phyloP scores from a whole-genome alignment of 805 yeast species.

The Myxozyma melibiosi region DNA sequence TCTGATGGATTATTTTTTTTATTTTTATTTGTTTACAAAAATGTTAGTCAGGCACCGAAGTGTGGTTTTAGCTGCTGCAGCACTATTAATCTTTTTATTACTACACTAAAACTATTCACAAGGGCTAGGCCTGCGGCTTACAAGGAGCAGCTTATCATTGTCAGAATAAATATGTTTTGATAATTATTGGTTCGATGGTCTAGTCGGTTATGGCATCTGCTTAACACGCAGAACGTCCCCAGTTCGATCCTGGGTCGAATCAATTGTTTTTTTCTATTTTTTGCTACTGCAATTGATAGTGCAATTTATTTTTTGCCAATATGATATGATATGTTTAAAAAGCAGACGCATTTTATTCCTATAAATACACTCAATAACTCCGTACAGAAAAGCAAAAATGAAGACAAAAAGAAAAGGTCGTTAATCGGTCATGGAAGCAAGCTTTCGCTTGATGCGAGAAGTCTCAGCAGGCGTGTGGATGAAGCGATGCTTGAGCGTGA shows the following conservation, averaged over 20 bases:
- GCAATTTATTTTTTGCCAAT: neutral
- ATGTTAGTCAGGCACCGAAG: too few relatives aligned
- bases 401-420: neutral
- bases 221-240: constrained; percentile 99
- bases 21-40: too few relatives aligned
- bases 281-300: neutral
- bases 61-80: too few relatives aligned
- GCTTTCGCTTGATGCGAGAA: constrained; percentile 8
- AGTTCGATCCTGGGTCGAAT: constrained; percentile 99
- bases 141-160: too few relatives aligned
- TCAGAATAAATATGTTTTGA: too few relatives aligned
- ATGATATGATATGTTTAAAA: too few relatives aligned
- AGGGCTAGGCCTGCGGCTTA: too few relatives aligned
- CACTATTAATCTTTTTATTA: too few relatives aligned
- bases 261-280: too few relatives aligned
- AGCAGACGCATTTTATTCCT: too few relatives aligned
- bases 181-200: constrained; percentile 95
- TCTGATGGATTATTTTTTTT: too few relatives aligned
- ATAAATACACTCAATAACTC: neutral
- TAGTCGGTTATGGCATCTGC: constrained; percentile 99
- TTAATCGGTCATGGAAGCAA: constrained; percentile 1
- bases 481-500: constrained; percentile 7
- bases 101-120: too few relatives aligned
- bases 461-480: constrained; percentile 8
- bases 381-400: neutral